Conservation (phyloP, 2,329 filamentous ascomycete species). For the Endocalyx cinctus region DNA sequence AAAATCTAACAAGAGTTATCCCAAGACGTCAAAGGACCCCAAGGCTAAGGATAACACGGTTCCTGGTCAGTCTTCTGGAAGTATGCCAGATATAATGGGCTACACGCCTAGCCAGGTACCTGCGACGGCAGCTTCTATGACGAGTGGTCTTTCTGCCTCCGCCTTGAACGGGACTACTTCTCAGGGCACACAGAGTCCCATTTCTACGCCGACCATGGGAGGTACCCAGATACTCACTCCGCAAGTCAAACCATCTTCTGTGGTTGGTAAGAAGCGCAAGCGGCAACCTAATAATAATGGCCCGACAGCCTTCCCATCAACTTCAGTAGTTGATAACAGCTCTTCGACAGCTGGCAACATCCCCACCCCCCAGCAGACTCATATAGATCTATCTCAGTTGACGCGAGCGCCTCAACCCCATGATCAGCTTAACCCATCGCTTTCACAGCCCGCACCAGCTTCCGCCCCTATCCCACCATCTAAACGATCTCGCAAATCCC, state of each 20-base stretch:
- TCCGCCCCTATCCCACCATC: constrained; percentile 13
- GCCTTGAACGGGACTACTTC: too few relatives aligned
- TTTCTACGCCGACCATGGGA: too few relatives aligned
- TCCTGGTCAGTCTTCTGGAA: too few relatives aligned
- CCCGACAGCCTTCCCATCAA: constrained; percentile 7
- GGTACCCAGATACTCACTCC: constrained; percentile 12
- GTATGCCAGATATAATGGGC: too few relatives aligned
- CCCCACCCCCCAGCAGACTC: constrained; percentile 13
- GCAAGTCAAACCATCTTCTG: constrained; percentile 26
- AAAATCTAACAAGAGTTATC: constrained; percentile 28
- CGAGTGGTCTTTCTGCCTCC: too few relatives aligned
- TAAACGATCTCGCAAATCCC: constrained; percentile 26
- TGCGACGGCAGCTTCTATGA: too few relatives aligned
- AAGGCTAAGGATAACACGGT: constrained; percentile 14
- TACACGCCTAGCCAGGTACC: too few relatives aligned
- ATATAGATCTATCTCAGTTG: constrained; percentile 11
- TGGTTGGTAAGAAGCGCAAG: constrained; percentile 28
- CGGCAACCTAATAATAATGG: constrained; percentile 22
- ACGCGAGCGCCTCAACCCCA: constrained; percentile 14
- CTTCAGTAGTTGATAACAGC: constrained; percentile 11
- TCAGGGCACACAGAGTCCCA: constrained; percentile 16
- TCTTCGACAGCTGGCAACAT: constrained; percentile 2
- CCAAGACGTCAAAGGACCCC: constrained; percentile 35
- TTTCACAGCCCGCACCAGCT: constrained; percentile 15
- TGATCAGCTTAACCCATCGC: constrained; percentile 11